Conservation (phyloP, 164 flowering plant genomes). For the Vitis labrusca region DNA sequence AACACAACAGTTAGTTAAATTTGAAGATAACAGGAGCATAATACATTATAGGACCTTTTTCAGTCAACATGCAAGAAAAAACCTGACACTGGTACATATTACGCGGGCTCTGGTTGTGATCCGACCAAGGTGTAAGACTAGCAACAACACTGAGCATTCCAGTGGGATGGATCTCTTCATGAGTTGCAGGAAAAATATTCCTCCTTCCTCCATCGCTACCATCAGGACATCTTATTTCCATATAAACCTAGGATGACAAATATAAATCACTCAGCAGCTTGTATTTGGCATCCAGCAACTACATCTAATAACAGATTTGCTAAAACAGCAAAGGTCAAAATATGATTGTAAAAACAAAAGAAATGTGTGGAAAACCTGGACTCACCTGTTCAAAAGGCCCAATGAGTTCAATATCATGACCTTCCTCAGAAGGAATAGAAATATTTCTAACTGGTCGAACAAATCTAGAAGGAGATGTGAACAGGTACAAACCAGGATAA, state of each 20-base stretch:
- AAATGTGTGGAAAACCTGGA: neutral
- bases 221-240: constrained; percentile 94
- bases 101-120: constrained; percentile 97
- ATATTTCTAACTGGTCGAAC: constrained; percentile 86
- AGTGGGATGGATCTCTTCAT: constrained; percentile 93
- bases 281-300: neutral
- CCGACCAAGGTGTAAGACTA: constrained; percentile 96
- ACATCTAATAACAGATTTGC: neutral
- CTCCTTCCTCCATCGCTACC: constrained; percentile 90
- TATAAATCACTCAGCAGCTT: neutral
- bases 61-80: neutral
- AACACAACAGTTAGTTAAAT: constrained; percentile 2
- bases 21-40: neutral
- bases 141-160: constrained; percentile 91
- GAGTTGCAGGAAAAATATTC: constrained; percentile 69
- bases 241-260: constrained; percentile 57
- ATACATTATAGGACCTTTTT: neutral
- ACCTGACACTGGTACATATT: constrained; percentile 99
- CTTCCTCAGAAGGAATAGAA: constrained; percentile 36
- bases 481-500: constrained; percentile 85
- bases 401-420: constrained; percentile 66
- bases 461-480: constrained; percentile 85
- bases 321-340: neutral
- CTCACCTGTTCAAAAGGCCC: constrained; percentile 96
- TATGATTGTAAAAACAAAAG: neutral